Evolutionary conservation across 2,329 filamentous ascomycete genomes (phyloP), one percentile per base, ranked within the genome.

Genomic region (Dothiorella sarmentorum): DNA sequence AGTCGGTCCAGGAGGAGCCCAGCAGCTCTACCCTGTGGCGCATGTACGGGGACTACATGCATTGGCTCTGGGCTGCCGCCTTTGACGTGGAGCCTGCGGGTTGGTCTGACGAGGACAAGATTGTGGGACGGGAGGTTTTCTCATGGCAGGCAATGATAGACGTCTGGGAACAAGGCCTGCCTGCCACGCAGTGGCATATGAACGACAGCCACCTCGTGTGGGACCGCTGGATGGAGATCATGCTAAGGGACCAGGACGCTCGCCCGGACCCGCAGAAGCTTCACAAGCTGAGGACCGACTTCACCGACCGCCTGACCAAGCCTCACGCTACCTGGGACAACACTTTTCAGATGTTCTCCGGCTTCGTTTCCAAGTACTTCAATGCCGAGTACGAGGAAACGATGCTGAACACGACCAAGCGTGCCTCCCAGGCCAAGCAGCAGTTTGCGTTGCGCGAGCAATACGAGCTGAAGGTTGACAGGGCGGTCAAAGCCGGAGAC

Each of bases 171-270:
- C 81, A 89, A 66, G 90, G 84, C 33, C 85, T 89, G 64, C 81
- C 86, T 61, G 83, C 85, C 40, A 89, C 89, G 56, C 84, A 86
- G 68, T 90, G 87, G 72, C 87, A 89, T 61, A 77, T 94, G 60
- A 83, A 83, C 68, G 88, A 91, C 70, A 93, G 90, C 68, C 86
- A 91, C 68, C 73, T 85, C 59, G 80, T 94, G 10, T 95, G 90
- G 90, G 84, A 92, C 68, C 85, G 86, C 63, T 93, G 89, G 81
- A 80, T 90, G 42, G 84, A 86, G 56, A 81, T 91, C 45, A 81
- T 91, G 69, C 79, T 88, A 70, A 83, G 89, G 63, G 82, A 89
- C 63, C 80, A 92, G 18, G 80, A 74, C 76, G 81, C 56, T 72
- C 77, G 65, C 81, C 83, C 64, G 67, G 80, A 66, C 47, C 83